Evolutionary conservation across 352 stramenopile genomes (phyloP).

Genomic region (Globisporangium cederbergense): DNA sequence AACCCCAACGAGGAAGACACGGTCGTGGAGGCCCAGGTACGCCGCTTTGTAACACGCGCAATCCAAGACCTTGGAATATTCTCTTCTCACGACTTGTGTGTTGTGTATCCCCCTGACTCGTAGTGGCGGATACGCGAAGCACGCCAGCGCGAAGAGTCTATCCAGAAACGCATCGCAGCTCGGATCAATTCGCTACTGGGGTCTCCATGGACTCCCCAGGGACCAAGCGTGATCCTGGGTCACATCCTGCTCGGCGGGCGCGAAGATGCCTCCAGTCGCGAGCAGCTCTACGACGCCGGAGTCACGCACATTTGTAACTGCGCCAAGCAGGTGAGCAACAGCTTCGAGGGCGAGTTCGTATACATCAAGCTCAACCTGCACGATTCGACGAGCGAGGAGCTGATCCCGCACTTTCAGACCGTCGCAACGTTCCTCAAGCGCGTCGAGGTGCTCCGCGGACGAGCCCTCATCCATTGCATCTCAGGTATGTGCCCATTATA

Average conservation of each 20-base stretch:
- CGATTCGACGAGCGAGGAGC: slow-evolving; percentile 47
- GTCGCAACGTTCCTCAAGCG: slow-evolving; percentile 50
- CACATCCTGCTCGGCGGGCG: slow-evolving; percentile 47
- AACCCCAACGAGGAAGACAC: slow-evolving; percentile 60
- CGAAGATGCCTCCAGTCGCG: slow-evolving; percentile 37
- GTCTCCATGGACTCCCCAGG: slow-evolving; percentile 17
- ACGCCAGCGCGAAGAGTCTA: slow-evolving; percentile 25
- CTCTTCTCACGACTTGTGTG: background rate
- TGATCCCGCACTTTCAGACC: slow-evolving; percentile 52
- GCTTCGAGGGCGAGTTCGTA: slow-evolving; percentile 65
- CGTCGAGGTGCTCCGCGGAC: slow-evolving; percentile 43
- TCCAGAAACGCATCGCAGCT: slow-evolving; percentile 19
- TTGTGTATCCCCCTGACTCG: background rate
- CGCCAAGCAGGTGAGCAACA: slow-evolving; percentile 40
- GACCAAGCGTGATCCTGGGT: slow-evolving; percentile 37
- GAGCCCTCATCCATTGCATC: slow-evolving; percentile 59
- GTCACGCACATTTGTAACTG: slow-evolving; percentile 72
- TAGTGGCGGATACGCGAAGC: slow-evolving; percentile 46
- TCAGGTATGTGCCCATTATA: slow-evolving; percentile 16
- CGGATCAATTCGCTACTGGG: slow-evolving; percentile 25
- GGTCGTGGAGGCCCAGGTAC: slow-evolving; percentile 37
- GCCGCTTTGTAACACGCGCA: background rate
- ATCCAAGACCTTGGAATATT: background rate
- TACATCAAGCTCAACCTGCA: slow-evolving; percentile 58
- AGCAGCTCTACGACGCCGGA: slow-evolving; percentile 35